Percentiles rank a stretch among this genome's conserved stretches.
Evolutionary conservation across 208 protist genomes (phyloP).

Genomic region (Acanthamoeba quina): DNA sequence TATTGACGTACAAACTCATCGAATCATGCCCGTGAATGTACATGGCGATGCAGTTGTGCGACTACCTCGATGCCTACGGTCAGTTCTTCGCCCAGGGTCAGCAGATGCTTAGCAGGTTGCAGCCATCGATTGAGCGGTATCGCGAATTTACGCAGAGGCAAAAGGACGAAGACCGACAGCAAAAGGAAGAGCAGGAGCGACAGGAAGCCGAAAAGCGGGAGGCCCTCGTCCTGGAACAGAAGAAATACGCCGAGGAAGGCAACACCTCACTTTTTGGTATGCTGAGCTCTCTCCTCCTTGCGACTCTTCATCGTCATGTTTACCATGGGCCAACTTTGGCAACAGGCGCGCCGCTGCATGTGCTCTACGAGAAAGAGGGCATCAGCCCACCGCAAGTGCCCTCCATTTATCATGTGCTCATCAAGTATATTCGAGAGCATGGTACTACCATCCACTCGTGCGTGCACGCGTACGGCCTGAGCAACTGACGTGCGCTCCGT

Average conservation of each 20-base stretch:
- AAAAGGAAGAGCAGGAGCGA: conserved; percentile 28
- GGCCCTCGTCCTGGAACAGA: conserved; percentile 21
- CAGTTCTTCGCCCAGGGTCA: conserved; percentile 16
- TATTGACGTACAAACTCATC: background rate
- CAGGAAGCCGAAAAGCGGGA: conserved; percentile 44
- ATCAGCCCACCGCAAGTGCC: conserved; percentile 58
- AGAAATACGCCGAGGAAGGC: conserved; percentile 43
- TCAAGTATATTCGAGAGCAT: conserved; percentile 32
- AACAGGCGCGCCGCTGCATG: conserved; percentile 14
- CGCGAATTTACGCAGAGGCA: conserved; percentile 7
- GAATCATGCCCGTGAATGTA: background rate
- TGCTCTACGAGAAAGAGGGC: conserved; percentile 19
- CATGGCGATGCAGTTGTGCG: conserved; percentile 14
- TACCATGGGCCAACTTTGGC: background rate
- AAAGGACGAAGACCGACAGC: background rate
- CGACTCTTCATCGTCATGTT: background rate
- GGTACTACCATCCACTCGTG: background rate
- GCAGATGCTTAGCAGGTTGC: conserved; percentile 24
- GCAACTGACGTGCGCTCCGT: background rate
- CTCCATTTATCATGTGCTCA: background rate
- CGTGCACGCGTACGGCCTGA: background rate
- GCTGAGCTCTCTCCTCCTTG: background rate
- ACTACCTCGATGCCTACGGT: conserved; percentile 50
- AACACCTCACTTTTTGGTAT: conserved; percentile 9
- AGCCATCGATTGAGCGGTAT: conserved; percentile 17